Evolutionary conservation across 2,329 filamentous ascomycete genomes (phyloP), one percentile per base, ranked within the genome.

Genomic region (Ascochyta pisi): DNA sequence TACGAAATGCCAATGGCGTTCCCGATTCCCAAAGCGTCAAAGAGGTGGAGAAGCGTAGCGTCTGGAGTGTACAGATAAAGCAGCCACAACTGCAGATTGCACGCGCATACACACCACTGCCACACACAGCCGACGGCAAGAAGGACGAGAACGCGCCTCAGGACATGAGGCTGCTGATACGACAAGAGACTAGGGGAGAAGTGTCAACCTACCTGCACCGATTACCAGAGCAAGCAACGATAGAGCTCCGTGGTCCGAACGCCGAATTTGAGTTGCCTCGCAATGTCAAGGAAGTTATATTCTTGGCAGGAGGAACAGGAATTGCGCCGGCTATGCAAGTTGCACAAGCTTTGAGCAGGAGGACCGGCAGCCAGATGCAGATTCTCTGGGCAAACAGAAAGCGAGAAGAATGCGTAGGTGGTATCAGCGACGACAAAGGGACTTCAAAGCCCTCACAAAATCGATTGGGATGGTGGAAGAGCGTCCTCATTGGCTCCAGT

Each of bases 71-170:
- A 31, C 90, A 97, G 79, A 87, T 96, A 70, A 96, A 96, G 78
- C 95, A 98, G 78, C 95, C 95, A 2, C 88, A 96, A 73, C 78
- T 98, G 54, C 93, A 97, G 77, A 96, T 99, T 65, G 91, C 91
- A 39, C 81, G 95, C 59, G 88, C 92, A 54, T 99, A 99, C 76
- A 98, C 95, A 4, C 92, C 94, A 0, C 80, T 99, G 0, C 94
- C 92, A 0, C 83, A 86, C 2, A 74, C 29, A 62, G 73, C 31
- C 77, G 81, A 37, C 73, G 53, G 40, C n/a, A 59, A 57, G 29
- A 59, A 59, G 23, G 61, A 62, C 7, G 63, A 64, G 7, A 70
- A 76, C 29, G 64, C 68, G 24, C 60, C 71, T 6, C 69, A 74
- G 22, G 74, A 79, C 38, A 57, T 96, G 50, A 82, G 89, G 8